phyloP scores from a whole-genome alignment of 345 rosid species.

The Gossypium rotundifolium region DNA sequence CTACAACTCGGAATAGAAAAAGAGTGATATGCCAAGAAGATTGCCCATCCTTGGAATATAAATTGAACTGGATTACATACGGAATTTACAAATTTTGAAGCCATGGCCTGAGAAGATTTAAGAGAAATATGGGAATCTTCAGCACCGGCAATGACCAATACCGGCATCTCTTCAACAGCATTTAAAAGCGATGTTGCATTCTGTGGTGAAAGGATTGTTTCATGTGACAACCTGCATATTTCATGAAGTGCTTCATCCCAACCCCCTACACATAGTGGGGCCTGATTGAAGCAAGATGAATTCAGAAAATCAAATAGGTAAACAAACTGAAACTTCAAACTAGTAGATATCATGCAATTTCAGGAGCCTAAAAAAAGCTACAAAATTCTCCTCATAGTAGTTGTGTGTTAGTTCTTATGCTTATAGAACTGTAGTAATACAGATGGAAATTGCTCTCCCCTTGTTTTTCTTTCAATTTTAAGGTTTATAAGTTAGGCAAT shows the following conservation, averaged over 20 bases:
- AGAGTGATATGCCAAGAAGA: neutral
- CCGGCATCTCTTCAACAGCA: conserved; percentile 63
- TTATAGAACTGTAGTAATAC: neutral
- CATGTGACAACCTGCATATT: conserved; percentile 80
- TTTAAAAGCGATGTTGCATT: conserved; percentile 47
- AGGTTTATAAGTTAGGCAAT: neutral
- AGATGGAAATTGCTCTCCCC: neutral
- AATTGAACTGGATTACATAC: conserved; percentile 40
- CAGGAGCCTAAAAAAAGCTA: neutral
- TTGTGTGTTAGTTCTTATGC: neutral
- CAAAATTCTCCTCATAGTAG: neutral
- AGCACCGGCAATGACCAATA: conserved; percentile 77
- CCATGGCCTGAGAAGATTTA: conserved; percentile 77
- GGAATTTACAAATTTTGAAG: conserved; percentile 80
- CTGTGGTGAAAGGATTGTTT: conserved; percentile 72
- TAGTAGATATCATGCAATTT: neutral
- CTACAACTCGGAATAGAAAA: neutral
- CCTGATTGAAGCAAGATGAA: conserved; percentile 36
- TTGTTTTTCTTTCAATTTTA: neutral
- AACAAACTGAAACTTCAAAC: neutral
- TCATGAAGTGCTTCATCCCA: conserved; percentile 99
- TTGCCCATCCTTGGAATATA: neutral
- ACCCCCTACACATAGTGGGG: conserved; percentile 77
- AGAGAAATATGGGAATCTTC: conserved; percentile 84
- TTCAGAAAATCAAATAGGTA: neutral